Evolutionary conservation across 257 asterid species (phyloP).

Genomic region (Solanum pimpinellifolium): DNA sequence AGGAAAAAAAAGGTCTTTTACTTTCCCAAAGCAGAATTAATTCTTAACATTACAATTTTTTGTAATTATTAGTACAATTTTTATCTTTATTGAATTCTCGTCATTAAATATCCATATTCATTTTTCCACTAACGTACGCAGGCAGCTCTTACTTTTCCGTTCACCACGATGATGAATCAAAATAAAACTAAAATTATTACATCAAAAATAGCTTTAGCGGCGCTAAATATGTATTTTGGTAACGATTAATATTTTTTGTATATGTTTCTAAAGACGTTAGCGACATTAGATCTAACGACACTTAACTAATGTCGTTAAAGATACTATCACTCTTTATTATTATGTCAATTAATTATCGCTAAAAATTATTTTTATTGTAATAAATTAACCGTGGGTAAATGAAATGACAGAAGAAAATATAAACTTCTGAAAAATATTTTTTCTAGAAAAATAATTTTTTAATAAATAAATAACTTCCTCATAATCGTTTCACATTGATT

Average conservation of each 20-base stretch:
- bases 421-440: background rate
- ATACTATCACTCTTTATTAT: fast-evolving
- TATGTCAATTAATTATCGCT: fast-evolving
- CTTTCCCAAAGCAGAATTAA: too few species aligned
- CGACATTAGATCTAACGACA: too few species aligned
- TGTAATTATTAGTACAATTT: background rate
- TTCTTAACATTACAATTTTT: too few species aligned
- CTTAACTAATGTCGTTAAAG: too few species aligned
- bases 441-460: too few species aligned
- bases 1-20: too few species aligned
- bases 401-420: background rate
- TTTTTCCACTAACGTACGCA: background rate
- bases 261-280: too few species aligned
- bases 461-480: background rate
- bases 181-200: background rate
- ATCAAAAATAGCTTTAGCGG: too few species aligned
- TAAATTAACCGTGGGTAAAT: background rate
- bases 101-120: background rate
- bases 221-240: too few species aligned
- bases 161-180: background rate
- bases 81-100: background rate
- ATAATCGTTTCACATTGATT: background rate
- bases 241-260: fast-evolving
- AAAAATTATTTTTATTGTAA: too few species aligned
- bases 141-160: background rate